Percentiles rank a stretch among this genome's conserved stretches.
phyloP scores from a whole-genome alignment of 192 early-diverging fungal genomes.

The Cladochytrium replicatum region DNA sequence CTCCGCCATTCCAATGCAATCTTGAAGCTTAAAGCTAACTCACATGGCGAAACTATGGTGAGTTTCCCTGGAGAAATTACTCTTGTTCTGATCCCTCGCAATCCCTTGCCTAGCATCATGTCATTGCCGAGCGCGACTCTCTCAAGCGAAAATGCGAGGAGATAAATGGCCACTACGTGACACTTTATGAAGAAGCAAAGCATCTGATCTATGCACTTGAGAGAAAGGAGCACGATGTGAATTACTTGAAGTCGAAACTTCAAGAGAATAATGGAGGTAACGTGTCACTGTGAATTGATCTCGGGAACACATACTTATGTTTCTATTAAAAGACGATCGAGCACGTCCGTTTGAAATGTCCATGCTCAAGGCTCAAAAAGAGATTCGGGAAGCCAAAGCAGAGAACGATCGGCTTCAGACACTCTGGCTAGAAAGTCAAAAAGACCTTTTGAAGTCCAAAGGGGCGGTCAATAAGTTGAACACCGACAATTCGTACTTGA shows the following conservation, averaged over 20 bases:
- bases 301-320: conserved; percentile 4
- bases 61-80: too few species aligned
- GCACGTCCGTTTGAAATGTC: conserved; percentile 20
- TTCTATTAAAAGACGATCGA: too few species aligned
- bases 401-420: conserved; percentile 39
- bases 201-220: conserved; percentile 36
- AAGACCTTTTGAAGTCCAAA: conserved; percentile 22
- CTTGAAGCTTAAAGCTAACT: conserved; percentile 19
- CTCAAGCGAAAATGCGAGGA: conserved; percentile 12
- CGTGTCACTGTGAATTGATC: background rate
- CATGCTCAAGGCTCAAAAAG: conserved; percentile 25
- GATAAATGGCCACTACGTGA: conserved; percentile 27
- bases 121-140: conserved; percentile 8
- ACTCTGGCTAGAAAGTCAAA: conserved; percentile 39
- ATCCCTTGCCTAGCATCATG: conserved; percentile 6
- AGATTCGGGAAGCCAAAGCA: conserved; percentile 14
- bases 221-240: conserved; percentile 44
- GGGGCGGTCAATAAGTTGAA: conserved; percentile 11
- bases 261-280: conserved; percentile 22
- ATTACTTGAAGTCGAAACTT: conserved; percentile 29
- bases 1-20: conserved; percentile 33
- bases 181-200: conserved; percentile 31
- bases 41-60: too few species aligned
- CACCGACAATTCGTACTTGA: conserved; percentile 22
- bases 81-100: too few species aligned